Evolutionary conservation across 1,284 basidiomycete genomes (phyloP).

Genomic region (Ganoderma boninense): DNA sequence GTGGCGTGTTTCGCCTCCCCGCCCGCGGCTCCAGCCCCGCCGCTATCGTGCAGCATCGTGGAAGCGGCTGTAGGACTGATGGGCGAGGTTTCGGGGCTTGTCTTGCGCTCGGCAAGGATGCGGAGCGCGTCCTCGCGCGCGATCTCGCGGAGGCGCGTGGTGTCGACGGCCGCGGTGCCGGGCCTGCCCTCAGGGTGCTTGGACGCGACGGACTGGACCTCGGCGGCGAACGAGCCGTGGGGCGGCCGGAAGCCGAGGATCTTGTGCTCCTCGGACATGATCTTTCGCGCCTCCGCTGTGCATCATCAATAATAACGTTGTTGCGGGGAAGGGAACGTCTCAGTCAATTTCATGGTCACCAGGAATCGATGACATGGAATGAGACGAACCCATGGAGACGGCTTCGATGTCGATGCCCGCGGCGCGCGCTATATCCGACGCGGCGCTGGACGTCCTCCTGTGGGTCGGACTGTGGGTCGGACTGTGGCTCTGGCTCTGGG

Average conservation of each 20-base stretch:
- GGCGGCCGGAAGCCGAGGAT: conserved; percentile 46
- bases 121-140: conserved; percentile 41
- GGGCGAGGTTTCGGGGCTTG: conserved; percentile 21
- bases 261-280: conserved; percentile 49
- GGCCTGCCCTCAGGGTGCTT: conserved; percentile 40
- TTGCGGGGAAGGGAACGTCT: background rate
- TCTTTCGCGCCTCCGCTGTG: conserved; percentile 43
- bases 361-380: no score
- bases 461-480: conserved; percentile 12
- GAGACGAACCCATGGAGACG: conserved; percentile 36
- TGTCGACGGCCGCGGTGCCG: conserved; percentile 24
- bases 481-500: background rate
- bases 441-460: conserved; percentile 26
- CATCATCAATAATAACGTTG: background rate
- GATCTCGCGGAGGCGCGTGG: conserved; percentile 38
- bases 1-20: conserved; percentile 13
- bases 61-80: conserved; percentile 1
- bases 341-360: background rate
- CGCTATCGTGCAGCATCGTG: background rate
- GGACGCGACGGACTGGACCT: conserved; percentile 48
- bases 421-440: conserved; percentile 35
- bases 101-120: conserved; percentile 38
- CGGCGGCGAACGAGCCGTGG: conserved; percentile 40
- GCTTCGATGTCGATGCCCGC: conserved; percentile 39
- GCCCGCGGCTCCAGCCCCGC: background rate